phyloP scores from a whole-genome alignment of 2,329 filamentous ascomycete genomes.

The Paraphoma sp. region DNA sequence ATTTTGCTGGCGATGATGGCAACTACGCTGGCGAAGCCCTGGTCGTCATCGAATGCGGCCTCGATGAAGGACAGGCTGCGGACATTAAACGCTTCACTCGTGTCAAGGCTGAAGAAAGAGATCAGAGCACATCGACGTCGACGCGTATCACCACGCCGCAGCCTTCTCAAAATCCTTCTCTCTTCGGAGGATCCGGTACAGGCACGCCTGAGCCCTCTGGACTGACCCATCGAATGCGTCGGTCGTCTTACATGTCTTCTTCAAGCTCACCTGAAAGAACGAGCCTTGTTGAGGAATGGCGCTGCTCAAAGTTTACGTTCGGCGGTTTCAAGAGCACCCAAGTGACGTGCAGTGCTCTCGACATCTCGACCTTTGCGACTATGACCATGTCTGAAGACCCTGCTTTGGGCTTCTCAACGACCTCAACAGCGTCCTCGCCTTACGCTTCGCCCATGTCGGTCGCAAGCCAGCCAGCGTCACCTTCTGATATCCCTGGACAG shows the following conservation, averaged over 20 bases:
- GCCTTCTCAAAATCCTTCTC: conserved; percentile 43
- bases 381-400: conserved; percentile 81
- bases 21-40: conserved; percentile 77
- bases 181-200: conserved; percentile 58
- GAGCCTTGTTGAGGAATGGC: conserved; percentile 67
- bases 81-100: conserved; percentile 66
- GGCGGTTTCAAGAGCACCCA: conserved; percentile 65
- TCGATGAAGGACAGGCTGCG: conserved; percentile 64
- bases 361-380: conserved; percentile 75
- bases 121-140: conserved; percentile 23
- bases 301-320: conserved; percentile 66
- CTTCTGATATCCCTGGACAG: conserved; percentile 79
- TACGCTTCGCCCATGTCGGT: conserved; percentile 61
- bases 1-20: conserved; percentile 85
- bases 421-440: conserved; percentile 60
- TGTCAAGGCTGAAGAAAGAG: conserved; percentile 51
- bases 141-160: conserved; percentile 24
- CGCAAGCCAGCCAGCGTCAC: conserved; percentile 52
- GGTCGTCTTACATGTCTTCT: conserved; percentile 42
- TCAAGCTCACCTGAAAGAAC: conserved; percentile 47
- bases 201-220: conserved; percentile 27
- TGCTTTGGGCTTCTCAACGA: conserved; percentile 65
- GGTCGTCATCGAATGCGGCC: conserved; percentile 75
- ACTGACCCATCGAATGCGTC: conserved; percentile 30
- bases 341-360: conserved; percentile 74